A percentile compares a stretch with the other conserved stretches of the same genome.
Conservation (phyloP, 1,139 yeast genomes). For the Candida pseudoviswanathii region DNA sequence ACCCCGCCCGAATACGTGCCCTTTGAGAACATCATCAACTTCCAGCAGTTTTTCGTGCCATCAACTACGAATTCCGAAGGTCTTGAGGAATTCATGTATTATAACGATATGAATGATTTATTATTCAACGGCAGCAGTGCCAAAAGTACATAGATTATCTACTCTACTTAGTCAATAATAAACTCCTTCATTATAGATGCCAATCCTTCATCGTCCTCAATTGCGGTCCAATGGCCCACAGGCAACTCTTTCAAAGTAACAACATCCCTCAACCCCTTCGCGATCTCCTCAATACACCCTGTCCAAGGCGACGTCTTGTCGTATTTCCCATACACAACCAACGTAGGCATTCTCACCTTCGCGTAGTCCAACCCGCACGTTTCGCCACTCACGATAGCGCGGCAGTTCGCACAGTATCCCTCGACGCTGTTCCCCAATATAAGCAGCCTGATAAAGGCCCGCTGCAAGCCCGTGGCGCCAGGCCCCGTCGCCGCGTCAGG, state of each 20-base stretch:
- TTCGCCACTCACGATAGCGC: slow-evolving; percentile 22
- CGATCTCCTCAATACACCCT: slow-evolving; percentile 24
- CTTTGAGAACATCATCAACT: slow-evolving; percentile 21
- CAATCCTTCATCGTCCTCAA: slow-evolving; percentile 22
- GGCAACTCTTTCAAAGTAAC: slow-evolving; percentile 14
- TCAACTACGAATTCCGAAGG: slow-evolving; percentile 15
- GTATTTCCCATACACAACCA: slow-evolving; percentile 24
- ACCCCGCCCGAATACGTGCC: slow-evolving; percentile 1
- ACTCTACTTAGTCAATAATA: slow-evolving; percentile 1
- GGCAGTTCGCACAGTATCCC: slow-evolving; percentile 27
- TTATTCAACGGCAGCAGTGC: slow-evolving; percentile 18
- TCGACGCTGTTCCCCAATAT: slow-evolving; percentile 20
- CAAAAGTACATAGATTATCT: not conserved
- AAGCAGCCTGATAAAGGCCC: slow-evolving; percentile 25
- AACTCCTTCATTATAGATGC: slow-evolving; percentile 11
- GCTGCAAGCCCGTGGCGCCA: slow-evolving; percentile 16
- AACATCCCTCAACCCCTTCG: slow-evolving; percentile 14
- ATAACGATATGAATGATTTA: slow-evolving; percentile 23
- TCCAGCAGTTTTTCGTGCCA: slow-evolving; percentile 24
- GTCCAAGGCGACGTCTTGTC: slow-evolving; percentile 27
- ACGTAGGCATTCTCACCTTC: slow-evolving; percentile 17
- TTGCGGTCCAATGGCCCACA: slow-evolving; percentile 30
- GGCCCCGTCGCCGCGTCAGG: slow-evolving; percentile 26
- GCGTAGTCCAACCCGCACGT: slow-evolving; percentile 17
- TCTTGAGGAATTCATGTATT: slow-evolving; percentile 22